Evolutionary conservation across 192 early-diverging fungal species (phyloP), one percentile per base, ranked within the genome.

Genomic region (Coemansia sp.): DNA sequence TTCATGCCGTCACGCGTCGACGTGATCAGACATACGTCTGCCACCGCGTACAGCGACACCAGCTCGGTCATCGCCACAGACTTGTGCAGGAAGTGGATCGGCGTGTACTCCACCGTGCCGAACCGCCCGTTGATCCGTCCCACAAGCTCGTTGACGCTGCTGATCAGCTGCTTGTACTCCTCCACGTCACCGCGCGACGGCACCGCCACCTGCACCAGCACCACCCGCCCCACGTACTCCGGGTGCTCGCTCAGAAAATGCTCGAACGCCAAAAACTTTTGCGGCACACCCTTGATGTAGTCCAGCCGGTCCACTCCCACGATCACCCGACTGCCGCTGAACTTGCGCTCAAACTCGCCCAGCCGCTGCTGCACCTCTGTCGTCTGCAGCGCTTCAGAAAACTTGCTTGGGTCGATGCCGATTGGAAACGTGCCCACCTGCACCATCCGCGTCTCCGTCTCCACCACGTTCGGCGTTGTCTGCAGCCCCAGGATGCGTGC

Each of bases 1-100:
- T 99, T 99, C 98, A 99, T 99, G 51, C 98, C 98, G 82, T 99
- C 97, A 66, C 98, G 89, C 6, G 98, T 99, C 51, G 96, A 98
- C 35, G 96, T 94, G 15, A 99, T 90, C 55, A 99, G 78, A 65
- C 98, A 99, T 9, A 92, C 96, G 82, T 99, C 98, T 0, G 96
- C 90, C 20, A 96, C 88, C 1, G 96, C 93, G 80, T 99, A 99
- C 51, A 99, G 89, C 11, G 96, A 88, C 4, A 97, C 95, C 20
- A 99, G 84, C 79, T 99, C 98, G 32, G 96, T 89, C 78, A 99
- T 98, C 39, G 78, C 84, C 56, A 99, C 93, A 4, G 96, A 96
- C 74, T 95, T 92, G 85, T 99, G 97, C 89, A 99, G 81, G 56
- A 96, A 99, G 73, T 99, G 96, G 65, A 99, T 98, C 8, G 98